Evolutionary conservation across 2,329 filamentous ascomycete species (phyloP), one percentile per base, ranked within the genome.

Genomic region (Periconia macrospinosa): DNA sequence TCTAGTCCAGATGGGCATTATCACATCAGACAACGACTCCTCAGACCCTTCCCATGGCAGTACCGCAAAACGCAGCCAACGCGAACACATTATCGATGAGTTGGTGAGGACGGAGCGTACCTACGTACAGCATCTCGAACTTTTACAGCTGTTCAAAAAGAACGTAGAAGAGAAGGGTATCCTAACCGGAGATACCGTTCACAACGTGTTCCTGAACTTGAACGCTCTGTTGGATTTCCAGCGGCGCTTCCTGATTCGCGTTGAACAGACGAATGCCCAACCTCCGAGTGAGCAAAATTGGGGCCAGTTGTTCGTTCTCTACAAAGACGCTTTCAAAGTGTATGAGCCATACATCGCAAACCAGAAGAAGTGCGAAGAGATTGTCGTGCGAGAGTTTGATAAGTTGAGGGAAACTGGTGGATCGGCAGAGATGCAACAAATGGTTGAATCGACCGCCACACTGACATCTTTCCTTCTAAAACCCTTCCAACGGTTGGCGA

Each of bases 271-370:
- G 37, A 96, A 97, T 68, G 92, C 90, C 3, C 85, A 91, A 76
- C 83, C 90, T 0, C 82, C 88, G 56, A 77, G 83, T 3, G 81
- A 85, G 56, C 94, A 99, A 72, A 89, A 93, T 71, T 99, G 94
- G 94, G 94, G 94, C n/a, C 82, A 86, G n/a, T 85, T 95, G 0
- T 97, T 97, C 69, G 83, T 89, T 14, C 81, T 86, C 14, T 92
- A 93, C 69, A 91, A 94, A 70, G 90, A 94, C 54, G 85, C 87
- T 0, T 97, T 99, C 73, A 86, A 88, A 57, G 92, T 96, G 55
- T 99, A 99, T 72, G 91, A 96, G 67, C 92, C 92, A 1, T 99
- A 97, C 67, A 97, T 97, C 63, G 91, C 94, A 33, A 99, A 99
- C 69, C 93, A 97, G 76, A 87, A 91, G 62, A 92, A 91, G 70